Base-by-base conservation (phyloP, 805 yeast genomes). In the Kodamaea kaohsiungensis region DNA sequence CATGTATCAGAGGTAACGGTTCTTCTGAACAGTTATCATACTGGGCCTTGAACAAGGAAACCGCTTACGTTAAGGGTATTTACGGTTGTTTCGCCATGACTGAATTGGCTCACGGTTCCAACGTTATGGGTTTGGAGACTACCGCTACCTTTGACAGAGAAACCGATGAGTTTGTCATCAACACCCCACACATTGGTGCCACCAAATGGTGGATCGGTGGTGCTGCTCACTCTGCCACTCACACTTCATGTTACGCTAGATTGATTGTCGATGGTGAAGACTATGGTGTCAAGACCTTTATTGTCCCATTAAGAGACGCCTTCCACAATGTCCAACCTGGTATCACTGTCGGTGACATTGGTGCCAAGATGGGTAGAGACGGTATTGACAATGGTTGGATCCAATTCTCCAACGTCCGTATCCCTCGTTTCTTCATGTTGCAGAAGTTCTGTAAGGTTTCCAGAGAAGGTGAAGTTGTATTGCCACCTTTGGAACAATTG, bases 141-240 rank as follows among this genome's bases (percentile, higher is more conserved):
- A 71, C 73, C 22, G 97, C 98, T 13, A 86, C 88, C 17, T 92
- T 80, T 68, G 86, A 90, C 68, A 73, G 76, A 16, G 73, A 71
- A 15, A 80, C 79, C 27, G 89, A 90, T 62, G 84, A 85, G 58
- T 89, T 92, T 65, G 67, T 81, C 53, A 84, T 92, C 64, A 82
- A 89, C 67, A 92, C 98, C 10, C 98, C 98, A 1, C 89, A 91
- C 66, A 70, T 89, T 53, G 92, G 96, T 38, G 97, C 98, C 45
- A 91, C 97, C 22, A 92, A 92, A 70, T 92, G 98, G 97, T 92
- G 98, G 98, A 92, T 92, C 64, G 98, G 98, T 48, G 98, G 98
- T 63, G 97, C 97, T 43, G 97, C 97, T 9, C 96, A 90, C 70
- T 86, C 96, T 17, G 90, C 97, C 5, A 90, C 92, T 27, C 97